phyloP scores from a whole-genome alignment of 805 yeast species.

The Hanseniaspora thailandica region DNA sequence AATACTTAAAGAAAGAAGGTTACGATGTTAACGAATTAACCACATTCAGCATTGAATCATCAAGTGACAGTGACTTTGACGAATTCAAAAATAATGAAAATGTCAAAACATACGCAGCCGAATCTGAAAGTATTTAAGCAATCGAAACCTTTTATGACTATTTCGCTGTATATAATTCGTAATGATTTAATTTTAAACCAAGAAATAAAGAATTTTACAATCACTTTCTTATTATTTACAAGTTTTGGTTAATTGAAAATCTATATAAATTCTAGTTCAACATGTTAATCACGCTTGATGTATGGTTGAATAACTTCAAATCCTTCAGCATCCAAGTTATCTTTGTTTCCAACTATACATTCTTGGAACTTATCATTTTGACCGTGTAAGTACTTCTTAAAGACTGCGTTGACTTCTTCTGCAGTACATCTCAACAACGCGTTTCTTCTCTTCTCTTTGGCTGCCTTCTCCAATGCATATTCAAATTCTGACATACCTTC shows the following conservation, averaged over 20 bases:
- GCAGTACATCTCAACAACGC: conserved; percentile 54
- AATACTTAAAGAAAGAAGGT: conserved; percentile 54
- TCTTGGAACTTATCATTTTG: conserved; percentile 4
- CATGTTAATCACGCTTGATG: neutral
- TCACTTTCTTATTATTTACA: neutral
- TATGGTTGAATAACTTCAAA: conserved; percentile 37
- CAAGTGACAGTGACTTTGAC: conserved; percentile 2
- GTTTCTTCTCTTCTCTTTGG: conserved; percentile 72
- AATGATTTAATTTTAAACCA: neutral
- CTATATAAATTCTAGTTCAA: neutral
- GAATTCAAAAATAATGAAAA: neutral
- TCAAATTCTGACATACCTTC: conserved; percentile 63
- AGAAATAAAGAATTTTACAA: neutral
- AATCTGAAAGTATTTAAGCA: conserved; percentile 1
- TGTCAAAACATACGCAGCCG: neutral
- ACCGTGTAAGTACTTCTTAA: conserved; percentile 47
- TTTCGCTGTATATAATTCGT: neutral
- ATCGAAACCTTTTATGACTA: too few species aligned
- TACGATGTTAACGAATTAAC: conserved; percentile 40
- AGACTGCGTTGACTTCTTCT: conserved; percentile 50
- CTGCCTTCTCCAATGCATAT: conserved; percentile 61
- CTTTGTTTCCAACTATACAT: conserved; percentile 10
- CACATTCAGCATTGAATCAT: neutral
- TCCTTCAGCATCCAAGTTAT: conserved; percentile 22
- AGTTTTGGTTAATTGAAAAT: neutral